phyloP scores from a whole-genome alignment of 1,284 basidiomycete genomes.

The Irpex rosettiformis region DNA sequence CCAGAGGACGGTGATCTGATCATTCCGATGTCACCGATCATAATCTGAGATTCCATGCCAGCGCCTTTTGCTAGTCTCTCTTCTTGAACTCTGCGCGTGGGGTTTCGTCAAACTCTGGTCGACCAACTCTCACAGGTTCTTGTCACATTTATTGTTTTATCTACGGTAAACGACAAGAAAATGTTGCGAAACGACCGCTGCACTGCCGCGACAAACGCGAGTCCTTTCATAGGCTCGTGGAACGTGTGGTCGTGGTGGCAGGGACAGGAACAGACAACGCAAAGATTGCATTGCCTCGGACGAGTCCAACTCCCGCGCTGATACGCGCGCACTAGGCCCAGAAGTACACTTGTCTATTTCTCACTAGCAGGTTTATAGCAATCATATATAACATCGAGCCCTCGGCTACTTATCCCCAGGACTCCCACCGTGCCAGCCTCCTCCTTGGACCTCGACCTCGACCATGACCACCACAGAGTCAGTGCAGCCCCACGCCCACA shows the following conservation, averaged over 20 bases:
- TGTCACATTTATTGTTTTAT: not conserved
- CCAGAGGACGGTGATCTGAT: not conserved
- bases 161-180: not conserved
- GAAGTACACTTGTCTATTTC: not conserved
- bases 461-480: not conserved
- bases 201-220: too few species aligned
- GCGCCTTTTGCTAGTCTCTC: not conserved
- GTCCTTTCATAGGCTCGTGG: not conserved
- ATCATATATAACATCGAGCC: not conserved
- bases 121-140: not conserved
- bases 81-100: not conserved
- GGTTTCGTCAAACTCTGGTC: not conserved
- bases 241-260: not conserved
- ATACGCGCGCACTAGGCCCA: not conserved
- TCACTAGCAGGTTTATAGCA: not conserved
- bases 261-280: not conserved
- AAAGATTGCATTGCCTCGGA: not conserved
- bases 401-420: not conserved
- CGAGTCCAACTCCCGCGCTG: not conserved
- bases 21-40: not conserved
- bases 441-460: not conserved
- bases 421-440: not conserved
- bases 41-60: not conserved
- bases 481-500: slow-evolving; percentile 1
- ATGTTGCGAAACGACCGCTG: too few species aligned